A percentile compares a stretch with the other conserved stretches of the same genome.
Evolutionary conservation across 176 grass and related monocot genomes (phyloP).

Genomic region (Zoysia pacifica): DNA sequence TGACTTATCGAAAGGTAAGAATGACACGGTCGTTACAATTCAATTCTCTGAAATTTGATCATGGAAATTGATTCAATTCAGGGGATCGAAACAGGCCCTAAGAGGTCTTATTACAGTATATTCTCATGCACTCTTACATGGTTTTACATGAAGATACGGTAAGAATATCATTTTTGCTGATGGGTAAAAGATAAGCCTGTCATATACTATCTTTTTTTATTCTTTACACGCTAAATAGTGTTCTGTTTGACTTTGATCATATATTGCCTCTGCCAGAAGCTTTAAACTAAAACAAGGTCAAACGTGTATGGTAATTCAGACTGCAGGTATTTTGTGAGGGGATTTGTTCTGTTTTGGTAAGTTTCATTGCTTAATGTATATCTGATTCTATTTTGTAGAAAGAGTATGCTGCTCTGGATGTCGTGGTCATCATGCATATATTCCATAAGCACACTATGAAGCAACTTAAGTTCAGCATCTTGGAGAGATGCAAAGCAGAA

Average conservation of each 20-base stretch:
- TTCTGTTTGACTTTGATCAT: neutral
- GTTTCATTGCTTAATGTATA: neutral
- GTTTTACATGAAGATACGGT: too few species aligned
- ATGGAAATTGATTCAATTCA: too few species aligned
- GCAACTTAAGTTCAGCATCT: slow-evolving; percentile 58
- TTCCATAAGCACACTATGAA: slow-evolving; percentile 64
- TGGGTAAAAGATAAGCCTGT: too few species aligned
- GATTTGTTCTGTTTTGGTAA: neutral
- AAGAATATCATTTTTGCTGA: too few species aligned
- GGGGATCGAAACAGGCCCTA: too few species aligned
- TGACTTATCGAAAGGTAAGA: too few species aligned
- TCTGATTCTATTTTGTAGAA: slow-evolving; percentile 53
- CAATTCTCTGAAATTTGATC: too few species aligned
- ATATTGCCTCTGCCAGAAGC: neutral
- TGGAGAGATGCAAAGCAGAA: slow-evolving; percentile 57
- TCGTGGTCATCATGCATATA: slow-evolving; percentile 85
- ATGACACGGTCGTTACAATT: too few species aligned
- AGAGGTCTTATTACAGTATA: too few species aligned
- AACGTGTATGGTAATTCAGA: slow-evolving; percentile 2
- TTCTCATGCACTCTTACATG: too few species aligned
- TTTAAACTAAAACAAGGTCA: slow-evolving; percentile 7
- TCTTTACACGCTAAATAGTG: neutral
- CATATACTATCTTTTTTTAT: neutral
- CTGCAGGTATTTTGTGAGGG: neutral
- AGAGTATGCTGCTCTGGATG: slow-evolving; percentile 95